Evolutionary conservation across 352 stramenopile genomes (phyloP), one percentile per base, ranked within the genome.

Genomic region (Peronospora belbahrii): DNA sequence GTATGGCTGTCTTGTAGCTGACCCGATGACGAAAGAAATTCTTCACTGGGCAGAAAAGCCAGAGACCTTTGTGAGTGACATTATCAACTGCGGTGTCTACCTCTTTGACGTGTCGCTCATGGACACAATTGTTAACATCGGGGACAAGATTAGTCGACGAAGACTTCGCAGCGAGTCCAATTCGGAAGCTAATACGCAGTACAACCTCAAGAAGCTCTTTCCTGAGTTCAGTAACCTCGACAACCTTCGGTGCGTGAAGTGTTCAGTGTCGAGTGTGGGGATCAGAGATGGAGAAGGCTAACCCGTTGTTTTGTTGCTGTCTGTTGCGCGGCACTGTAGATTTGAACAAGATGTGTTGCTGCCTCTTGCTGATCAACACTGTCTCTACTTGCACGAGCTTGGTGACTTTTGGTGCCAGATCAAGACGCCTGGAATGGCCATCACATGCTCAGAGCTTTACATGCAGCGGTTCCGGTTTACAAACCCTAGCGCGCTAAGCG

Each of bases 381-480:
- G 59, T 18, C 55, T 94, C 14, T 93, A 77, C 27, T 49, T 94
- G 18, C 84, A 75, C 52, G 81, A 94, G 41, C 85, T 84, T 1
- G 83, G 83, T 1, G 81, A 94, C 51, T 93, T 94, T 42, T 94
- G 83, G 83, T 93, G 81, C 43, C 83, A 94, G 49, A 94, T 94
- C 67, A 94, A 93, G 70, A 94, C 83, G 0, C 83, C 83, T 0
- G 83, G 83, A 13, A 93, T 93, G 83, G 81, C 83, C 7, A 78
- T 94, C 48, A 94, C 83, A 57, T 94, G 83, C 53, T 94, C 83
- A 6, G 83, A 93, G 63, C 67, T 94, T 7, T 94, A 93, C 61
- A 94, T 94, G 81, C 83, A 94, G 45, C 83, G 83, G 18, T 94
- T 93, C 59, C 83, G 83, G 19, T 92, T 91, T 61, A 91, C 81